Percentiles rank a stretch among this genome's conserved stretches.
phyloP scores from a whole-genome alignment of 441 rosid species.

The Manihot esculenta region DNA sequence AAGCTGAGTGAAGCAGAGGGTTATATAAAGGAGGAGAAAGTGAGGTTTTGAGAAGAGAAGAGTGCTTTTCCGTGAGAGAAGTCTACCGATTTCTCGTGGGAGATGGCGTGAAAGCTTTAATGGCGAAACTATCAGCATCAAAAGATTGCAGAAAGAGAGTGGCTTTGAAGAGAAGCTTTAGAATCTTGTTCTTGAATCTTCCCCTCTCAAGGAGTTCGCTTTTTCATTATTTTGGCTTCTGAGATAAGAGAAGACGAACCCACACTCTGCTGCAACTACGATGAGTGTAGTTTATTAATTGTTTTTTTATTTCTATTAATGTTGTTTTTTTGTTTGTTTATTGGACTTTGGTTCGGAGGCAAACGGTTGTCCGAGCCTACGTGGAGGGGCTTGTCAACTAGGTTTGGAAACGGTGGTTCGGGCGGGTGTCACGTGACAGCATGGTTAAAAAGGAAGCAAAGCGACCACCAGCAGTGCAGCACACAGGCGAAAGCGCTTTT shows the following conservation, averaged over 20 bases:
- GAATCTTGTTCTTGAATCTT: constrained; percentile 42
- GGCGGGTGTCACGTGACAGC: constrained; percentile 53
- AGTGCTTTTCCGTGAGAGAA: constrained; percentile 52
- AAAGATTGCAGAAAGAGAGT: constrained; percentile 24
- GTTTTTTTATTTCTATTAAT: background rate
- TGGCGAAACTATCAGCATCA: constrained; percentile 44
- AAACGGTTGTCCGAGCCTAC: constrained; percentile 92
- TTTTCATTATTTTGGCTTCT: constrained; percentile 43
- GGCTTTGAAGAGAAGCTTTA: constrained; percentile 55
- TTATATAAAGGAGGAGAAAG: constrained; percentile 20
- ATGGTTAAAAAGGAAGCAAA: background rate
- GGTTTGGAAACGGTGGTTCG: constrained; percentile 20
- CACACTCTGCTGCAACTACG: background rate
- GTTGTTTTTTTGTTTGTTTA: constrained; percentile 19
- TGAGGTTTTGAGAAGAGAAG: constrained; percentile 24
- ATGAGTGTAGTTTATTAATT: background rate
- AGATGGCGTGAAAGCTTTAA: constrained; percentile 63
- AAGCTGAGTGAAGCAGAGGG: constrained; percentile 18
- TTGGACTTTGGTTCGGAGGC: constrained; percentile 36
- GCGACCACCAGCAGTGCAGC: no score
- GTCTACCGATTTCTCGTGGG: constrained; percentile 46
- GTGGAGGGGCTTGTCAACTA: constrained; percentile 4
- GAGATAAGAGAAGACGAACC: constrained; percentile 39
- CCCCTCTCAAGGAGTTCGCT: background rate
- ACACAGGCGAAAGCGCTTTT: no score